Evolutionary conservation across 192 early-diverging fungal species (phyloP), one percentile per base, ranked within the genome.

Genomic region (Backusella psychrophila): DNA sequence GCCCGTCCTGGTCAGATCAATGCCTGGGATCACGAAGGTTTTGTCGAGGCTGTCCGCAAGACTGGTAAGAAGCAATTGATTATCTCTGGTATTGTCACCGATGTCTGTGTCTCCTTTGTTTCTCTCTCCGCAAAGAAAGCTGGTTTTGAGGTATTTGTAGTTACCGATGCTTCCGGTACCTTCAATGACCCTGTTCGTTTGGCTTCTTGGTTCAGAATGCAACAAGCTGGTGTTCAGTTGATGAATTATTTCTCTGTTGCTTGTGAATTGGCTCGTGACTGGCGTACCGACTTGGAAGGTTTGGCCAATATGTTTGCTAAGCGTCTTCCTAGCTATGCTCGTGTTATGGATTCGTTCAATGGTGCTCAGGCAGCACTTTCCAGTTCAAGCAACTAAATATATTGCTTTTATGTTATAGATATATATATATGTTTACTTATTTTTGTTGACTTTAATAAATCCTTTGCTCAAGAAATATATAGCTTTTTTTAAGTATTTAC

Each of bases 1-100:
- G 33, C 77, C 69, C 77, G 77, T 41, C 77, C 72, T 31, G 77
- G 77, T 41, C 72, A 79, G 69, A 74, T 79, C 77, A 79, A 79
- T 74, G 77, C 77, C 46, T 79, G 77, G 77, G 77, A 79, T 68
- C 65, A 79, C 52, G 41, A 59, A 42, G 35, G 69, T 31, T 79
- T 79, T 74, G 72, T 73, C 14, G 49, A 56, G 3, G 77, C 77
- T 79, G 77, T 79, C 49, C 68, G 74, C 66, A 74, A 73, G 44
- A 79, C 77, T 52, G 77, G 77, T 69, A 74, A 75, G 52, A 79
- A 79, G 69, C 78, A 79, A 53, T 75, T 79, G 78, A 38, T 79
- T 42, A 75, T 79, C 46, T 68, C 73, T 71, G 78, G 78, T 70
- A 79, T 79, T 56, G 79, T 80, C 29, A 80, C 79, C 34, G 79